phyloP scores from a whole-genome alignment of 257 asterid genomes.

The Fraxinus americana region DNA sequence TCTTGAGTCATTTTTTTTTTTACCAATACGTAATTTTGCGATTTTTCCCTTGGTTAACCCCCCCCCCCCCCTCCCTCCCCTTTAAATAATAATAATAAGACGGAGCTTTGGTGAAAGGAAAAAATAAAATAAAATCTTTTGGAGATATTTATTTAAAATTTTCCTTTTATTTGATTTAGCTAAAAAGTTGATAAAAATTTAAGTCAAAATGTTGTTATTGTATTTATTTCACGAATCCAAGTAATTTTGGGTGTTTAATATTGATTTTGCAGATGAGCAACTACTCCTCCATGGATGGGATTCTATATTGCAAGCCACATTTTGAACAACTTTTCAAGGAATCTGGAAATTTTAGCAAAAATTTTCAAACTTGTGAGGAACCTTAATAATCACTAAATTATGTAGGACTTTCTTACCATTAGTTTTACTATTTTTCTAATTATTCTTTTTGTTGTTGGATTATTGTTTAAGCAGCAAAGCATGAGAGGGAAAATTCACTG shows the following conservation, averaged over 20 bases:
- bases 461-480: conserved; percentile 19
- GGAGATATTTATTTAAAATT: neutral
- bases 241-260: neutral
- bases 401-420: neutral
- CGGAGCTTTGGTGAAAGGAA: neutral
- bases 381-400: neutral
- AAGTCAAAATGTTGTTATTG: neutral
- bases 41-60: neutral
- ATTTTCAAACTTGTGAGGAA: conserved; percentile 45
- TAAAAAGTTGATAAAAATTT: too few relatives aligned
- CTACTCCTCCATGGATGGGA: conserved; percentile 63
- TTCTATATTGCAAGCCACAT: conserved; percentile 59
- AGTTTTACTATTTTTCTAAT: neutral
- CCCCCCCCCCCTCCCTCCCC: too few relatives aligned
- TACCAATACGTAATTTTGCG: neutral
- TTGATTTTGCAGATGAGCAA: conserved; percentile 48
- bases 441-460: neutral
- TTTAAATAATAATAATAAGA: too few relatives aligned
- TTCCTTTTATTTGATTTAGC: too few relatives aligned
- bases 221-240: neutral
- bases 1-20: too few relatives aligned
- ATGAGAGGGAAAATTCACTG: conserved; percentile 44
- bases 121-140: neutral
- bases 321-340: conserved; percentile 59
- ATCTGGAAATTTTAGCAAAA: conserved; percentile 60